phyloP scores from a whole-genome alignment of 1,284 basidiomycete species.

The Porogramme epimiltina region DNA sequence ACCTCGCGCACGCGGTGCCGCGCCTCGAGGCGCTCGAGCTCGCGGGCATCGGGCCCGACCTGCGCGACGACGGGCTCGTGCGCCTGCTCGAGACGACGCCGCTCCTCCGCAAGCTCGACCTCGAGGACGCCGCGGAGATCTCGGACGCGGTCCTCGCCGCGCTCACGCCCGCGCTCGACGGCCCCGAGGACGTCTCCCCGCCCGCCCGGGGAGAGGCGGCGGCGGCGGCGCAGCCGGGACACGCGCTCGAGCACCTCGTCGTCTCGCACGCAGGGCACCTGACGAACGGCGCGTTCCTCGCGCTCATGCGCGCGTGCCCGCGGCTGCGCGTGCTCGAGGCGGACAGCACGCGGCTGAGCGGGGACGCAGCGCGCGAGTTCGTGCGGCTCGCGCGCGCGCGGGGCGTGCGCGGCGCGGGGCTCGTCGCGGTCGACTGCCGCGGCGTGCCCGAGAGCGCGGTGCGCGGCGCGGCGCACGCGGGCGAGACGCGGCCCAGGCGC shows the following conservation, averaged over 20 bases:
- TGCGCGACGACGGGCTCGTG: slow-evolving; percentile 75
- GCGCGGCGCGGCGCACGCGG: slow-evolving; percentile 45
- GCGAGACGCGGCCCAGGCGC: slow-evolving; percentile 59
- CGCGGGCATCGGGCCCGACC: slow-evolving; percentile 70
- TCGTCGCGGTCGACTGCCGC: slow-evolving; percentile 80
- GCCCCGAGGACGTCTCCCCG: slow-evolving; percentile 3
- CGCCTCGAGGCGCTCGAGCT: slow-evolving; percentile 82
- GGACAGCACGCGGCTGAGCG: slow-evolving; percentile 77
- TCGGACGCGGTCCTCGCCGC: slow-evolving; percentile 70
- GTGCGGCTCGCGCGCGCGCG: slow-evolving; percentile 54
- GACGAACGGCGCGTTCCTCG: slow-evolving; percentile 61
- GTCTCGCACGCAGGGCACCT: slow-evolving; percentile 71
- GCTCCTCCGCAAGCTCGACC: slow-evolving; percentile 73
- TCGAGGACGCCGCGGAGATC: slow-evolving; percentile 82
- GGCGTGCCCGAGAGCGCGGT: slow-evolving; percentile 62
- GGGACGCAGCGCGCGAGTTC: slow-evolving; percentile 68
- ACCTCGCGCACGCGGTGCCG: slow-evolving; percentile 75
- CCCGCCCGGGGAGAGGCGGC: slow-evolving; percentile 6
- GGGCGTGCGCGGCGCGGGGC: slow-evolving; percentile 27
- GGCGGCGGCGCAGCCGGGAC: slow-evolving; percentile 46
- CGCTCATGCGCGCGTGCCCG: slow-evolving; percentile 66
- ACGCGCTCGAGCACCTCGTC: slow-evolving; percentile 71
- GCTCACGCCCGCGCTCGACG: slow-evolving; percentile 53
- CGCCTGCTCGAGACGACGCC: slow-evolving; percentile 73
- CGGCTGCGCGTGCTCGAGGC: slow-evolving; percentile 70